phyloP scores from a whole-genome alignment of 1,139 yeast genomes.

The Eremothecium sinecaudum region DNA sequence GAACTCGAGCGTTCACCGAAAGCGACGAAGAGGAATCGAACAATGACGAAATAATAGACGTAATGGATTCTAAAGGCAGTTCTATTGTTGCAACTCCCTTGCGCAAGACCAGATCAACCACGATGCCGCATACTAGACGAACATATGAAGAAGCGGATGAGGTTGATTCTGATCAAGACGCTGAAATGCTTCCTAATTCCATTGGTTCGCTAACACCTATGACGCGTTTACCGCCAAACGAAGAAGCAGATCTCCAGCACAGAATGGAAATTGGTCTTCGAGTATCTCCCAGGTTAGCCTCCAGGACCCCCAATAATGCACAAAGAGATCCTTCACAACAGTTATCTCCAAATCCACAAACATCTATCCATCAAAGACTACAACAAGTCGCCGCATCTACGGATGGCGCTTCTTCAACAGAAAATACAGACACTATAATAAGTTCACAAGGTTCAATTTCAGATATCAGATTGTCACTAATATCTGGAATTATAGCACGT shows the following conservation, averaged over 20 bases:
- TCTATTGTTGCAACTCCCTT: constrained; percentile 4
- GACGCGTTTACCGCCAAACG: constrained; percentile 20
- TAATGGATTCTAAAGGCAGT: background rate
- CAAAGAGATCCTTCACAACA: constrained; percentile 16
- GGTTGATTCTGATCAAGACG: constrained; percentile 14
- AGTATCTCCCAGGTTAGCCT: constrained; percentile 20
- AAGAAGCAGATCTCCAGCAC: constrained; percentile 24
- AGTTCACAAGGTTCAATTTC: constrained; percentile 39
- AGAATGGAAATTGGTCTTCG: constrained; percentile 25
- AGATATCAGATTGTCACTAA: constrained; percentile 39
- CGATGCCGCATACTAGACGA: background rate
- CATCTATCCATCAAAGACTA: constrained; percentile 16
- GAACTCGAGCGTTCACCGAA: constrained; percentile 18
- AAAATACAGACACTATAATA: constrained; percentile 24
- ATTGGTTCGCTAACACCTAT: constrained; percentile 13
- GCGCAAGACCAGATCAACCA: background rate
- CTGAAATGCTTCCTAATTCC: constrained; percentile 12
- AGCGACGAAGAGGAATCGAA: background rate
- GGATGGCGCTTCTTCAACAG: constrained; percentile 25
- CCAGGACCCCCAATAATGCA: constrained; percentile 18
- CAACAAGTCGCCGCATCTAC: constrained; percentile 24
- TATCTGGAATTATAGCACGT: constrained; percentile 41
- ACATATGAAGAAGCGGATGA: constrained; percentile 14
- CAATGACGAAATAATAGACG: constrained; percentile 1
- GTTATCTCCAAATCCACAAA: constrained; percentile 12